These are phyloP conservation scores for Gossypium gossypioides DNA, from an alignment of 441 rosid genomes.

Conservation along the genomic window DNA sequence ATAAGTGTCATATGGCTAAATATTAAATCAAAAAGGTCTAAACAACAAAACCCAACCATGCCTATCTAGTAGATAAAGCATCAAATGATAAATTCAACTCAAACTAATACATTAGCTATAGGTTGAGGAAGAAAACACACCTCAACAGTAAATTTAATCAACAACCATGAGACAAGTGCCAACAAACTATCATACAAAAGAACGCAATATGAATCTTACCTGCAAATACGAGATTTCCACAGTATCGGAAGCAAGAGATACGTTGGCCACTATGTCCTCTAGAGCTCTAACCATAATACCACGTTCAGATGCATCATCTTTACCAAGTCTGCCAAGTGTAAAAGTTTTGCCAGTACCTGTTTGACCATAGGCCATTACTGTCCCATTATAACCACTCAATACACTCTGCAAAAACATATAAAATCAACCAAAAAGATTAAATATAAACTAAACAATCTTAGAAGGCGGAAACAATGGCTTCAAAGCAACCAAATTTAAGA, in stretches of 20 bases:
- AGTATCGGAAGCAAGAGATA: constrained; percentile 39
- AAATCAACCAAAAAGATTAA: constrained; percentile 9
- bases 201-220: constrained; percentile 32
- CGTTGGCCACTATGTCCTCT: constrained; percentile 53
- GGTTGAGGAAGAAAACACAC: constrained; percentile 5
- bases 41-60: neutral
- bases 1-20: neutral
- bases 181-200: neutral
- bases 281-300: constrained; percentile 86
- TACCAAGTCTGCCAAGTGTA: constrained; percentile 72
- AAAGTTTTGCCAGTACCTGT: constrained; percentile 89
- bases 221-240: constrained; percentile 79
- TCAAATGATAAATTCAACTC: neutral
- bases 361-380: constrained; percentile 94
- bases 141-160: neutral
- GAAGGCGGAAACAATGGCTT: neutral
- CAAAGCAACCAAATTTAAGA: neutral
- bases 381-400: constrained; percentile 80
- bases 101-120: neutral
- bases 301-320: constrained; percentile 73
- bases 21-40: neutral
- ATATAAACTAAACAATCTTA: neutral
- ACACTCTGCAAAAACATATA: constrained; percentile 54
- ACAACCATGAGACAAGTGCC: neutral
- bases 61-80: neutral